phyloP scores from a whole-genome alignment of 2,329 filamentous ascomycete genomes.

The Exophiala aquamarina region DNA sequence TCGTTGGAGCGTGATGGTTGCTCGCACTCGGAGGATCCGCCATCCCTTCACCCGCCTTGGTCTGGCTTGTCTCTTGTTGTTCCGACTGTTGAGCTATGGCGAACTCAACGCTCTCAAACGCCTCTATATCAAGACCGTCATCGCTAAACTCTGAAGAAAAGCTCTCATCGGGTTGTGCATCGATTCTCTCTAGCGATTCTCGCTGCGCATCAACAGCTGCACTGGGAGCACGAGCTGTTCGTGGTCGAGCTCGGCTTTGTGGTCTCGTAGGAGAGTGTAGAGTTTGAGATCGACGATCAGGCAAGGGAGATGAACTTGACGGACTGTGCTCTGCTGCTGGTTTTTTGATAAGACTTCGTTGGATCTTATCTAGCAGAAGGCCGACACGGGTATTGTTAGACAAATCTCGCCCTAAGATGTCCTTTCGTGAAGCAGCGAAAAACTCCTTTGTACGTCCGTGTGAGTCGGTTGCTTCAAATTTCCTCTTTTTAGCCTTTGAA shows the following conservation, averaged over 20 bases:
- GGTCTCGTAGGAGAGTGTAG: constrained; percentile 17
- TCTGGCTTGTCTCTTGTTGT: neutral
- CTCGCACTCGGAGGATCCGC: neutral
- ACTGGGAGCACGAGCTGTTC: neutral
- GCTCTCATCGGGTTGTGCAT: constrained; percentile 1
- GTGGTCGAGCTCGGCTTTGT: neutral
- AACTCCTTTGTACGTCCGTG: constrained; percentile 47
- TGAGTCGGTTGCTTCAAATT: constrained; percentile 49
- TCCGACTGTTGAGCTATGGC: constrained; percentile 17
- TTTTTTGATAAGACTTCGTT: constrained; percentile 47
- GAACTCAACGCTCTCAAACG: constrained; percentile 40
- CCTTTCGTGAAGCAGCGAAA: constrained; percentile 42
- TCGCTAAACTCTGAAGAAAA: constrained; percentile 44
- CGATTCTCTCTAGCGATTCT: neutral
- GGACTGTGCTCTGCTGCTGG: constrained; percentile 32
- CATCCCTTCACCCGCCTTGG: neutral
- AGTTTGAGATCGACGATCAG: constrained; percentile 28
- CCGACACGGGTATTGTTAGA: constrained; percentile 48
- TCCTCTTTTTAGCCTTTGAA: constrained; percentile 62
- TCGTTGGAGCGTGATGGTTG: neutral
- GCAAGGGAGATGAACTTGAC: constrained; percentile 46
- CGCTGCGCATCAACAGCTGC: neutral
- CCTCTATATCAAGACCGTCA: constrained; percentile 47
- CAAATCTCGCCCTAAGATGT: constrained; percentile 38
- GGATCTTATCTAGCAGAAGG: constrained; percentile 67